Percentiles rank a stretch among this genome's conserved stretches.
These are phyloP conservation scores for Danielia oregonensis DNA, from an alignment of 805 yeast genomes.

Conservation along the genomic window DNA sequence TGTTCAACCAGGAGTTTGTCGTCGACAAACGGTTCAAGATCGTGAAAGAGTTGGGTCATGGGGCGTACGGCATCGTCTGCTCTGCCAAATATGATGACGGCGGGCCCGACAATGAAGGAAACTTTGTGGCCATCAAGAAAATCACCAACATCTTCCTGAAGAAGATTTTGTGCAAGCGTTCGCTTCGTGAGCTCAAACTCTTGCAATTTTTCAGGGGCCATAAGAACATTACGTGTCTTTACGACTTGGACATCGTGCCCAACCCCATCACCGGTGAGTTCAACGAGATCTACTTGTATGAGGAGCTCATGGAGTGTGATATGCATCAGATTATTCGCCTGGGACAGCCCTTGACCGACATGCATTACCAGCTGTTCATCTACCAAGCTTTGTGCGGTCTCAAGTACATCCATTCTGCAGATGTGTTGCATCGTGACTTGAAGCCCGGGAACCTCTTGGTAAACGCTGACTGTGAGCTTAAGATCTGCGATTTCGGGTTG, in stretches of 20 bases:
- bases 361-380: conserved; percentile 89
- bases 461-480: conserved; percentile 94
- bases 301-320: conserved; percentile 97
- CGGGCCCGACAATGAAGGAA: conserved; percentile 34
- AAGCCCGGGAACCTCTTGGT: conserved; percentile 92
- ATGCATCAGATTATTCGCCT: conserved; percentile 96
- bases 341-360: conserved; percentile 89
- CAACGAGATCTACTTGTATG: conserved; percentile 90
- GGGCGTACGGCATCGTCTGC: conserved; percentile 96
- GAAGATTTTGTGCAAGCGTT: conserved; percentile 86
- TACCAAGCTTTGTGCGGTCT: conserved; percentile 91
- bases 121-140: conserved; percentile 85
- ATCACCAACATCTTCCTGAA: conserved; percentile 92
- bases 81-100: conserved; percentile 88
- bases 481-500: conserved; percentile 94
- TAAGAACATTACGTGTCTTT: conserved; percentile 90
- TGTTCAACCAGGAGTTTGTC: conserved; percentile 80
- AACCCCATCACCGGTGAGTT: conserved; percentile 57
- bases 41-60: conserved; percentile 93
- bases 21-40: conserved; percentile 86
- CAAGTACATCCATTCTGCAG: conserved; percentile 85
- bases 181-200: conserved; percentile 84
- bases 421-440: conserved; percentile 88
- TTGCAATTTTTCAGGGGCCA: conserved; percentile 93
- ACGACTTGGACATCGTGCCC: conserved; percentile 90